phyloP scores from a whole-genome alignment of 73 alveolate genomes.

The Stentor roeselii region DNA sequence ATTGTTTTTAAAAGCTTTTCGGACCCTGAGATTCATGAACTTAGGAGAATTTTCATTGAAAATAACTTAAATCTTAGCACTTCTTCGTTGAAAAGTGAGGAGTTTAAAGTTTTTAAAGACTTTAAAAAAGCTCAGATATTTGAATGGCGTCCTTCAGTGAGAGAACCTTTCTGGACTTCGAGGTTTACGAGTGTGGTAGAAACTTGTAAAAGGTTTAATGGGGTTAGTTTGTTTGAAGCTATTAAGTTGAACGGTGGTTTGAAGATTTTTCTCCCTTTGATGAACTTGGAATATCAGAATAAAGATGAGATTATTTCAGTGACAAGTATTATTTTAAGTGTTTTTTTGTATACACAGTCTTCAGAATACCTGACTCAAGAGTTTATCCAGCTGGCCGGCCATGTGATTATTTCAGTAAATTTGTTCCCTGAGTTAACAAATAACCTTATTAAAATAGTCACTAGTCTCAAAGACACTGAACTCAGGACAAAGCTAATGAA shows the following conservation, averaged over 20 bases:
- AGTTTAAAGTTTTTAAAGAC: not conserved
- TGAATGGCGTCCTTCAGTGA: not conserved
- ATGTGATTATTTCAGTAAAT: not conserved
- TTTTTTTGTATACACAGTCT: not conserved
- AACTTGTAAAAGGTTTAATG: not conserved
- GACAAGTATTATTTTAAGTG: not conserved
- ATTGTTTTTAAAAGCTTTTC: not conserved
- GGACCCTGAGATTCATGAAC: not conserved
- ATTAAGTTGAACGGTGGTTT: not conserved
- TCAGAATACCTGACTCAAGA: not conserved
- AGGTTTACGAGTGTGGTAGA: not conserved
- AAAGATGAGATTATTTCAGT: not conserved
- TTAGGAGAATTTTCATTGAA: too few relatives aligned
- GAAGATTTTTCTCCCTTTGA: slow-evolving; percentile 12
- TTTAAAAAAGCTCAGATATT: not conserved
- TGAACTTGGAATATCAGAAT: not conserved
- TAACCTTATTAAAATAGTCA: too few relatives aligned
- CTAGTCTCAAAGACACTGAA: not conserved
- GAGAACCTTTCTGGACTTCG: not conserved
- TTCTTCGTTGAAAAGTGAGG: not conserved
- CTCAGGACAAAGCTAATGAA: not conserved
- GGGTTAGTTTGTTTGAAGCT: slow-evolving; percentile 4
- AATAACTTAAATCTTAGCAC: not conserved
- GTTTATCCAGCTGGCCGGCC: not conserved
- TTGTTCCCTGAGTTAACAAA: not conserved